Conservation (phyloP, 2,329 filamentous ascomycete species). For the Nemania sp. region DNA sequence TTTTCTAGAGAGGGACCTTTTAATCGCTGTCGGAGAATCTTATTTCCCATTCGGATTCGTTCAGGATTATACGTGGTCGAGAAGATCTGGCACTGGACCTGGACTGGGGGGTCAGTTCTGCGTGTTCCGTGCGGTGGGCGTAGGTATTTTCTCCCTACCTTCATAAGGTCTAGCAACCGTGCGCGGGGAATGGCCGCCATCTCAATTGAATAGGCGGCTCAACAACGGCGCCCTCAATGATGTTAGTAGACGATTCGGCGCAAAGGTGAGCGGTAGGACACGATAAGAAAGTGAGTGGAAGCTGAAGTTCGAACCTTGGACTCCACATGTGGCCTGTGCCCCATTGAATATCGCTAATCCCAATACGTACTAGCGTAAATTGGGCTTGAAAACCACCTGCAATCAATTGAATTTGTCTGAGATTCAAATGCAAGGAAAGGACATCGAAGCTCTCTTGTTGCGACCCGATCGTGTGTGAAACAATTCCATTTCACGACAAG, state of each 20-base stretch:
- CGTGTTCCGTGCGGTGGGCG: not conserved
- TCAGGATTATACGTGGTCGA: constrained; percentile 89
- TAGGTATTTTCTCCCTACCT: constrained; percentile 56
- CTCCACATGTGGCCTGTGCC: constrained; percentile 15
- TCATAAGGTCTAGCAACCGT: constrained; percentile 73
- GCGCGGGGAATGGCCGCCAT: constrained; percentile 67
- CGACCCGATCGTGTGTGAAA: not conserved
- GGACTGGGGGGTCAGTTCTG: constrained; percentile 22
- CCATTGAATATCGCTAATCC: not conserved
- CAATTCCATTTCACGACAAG: not conserved
- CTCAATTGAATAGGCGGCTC: constrained; percentile 36
- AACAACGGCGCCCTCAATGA: constrained; percentile 3
- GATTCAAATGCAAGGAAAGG: not conserved
- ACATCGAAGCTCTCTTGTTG: not conserved
- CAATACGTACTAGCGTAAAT: not conserved
- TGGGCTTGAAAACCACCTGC: not conserved
- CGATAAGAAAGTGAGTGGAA: not conserved
- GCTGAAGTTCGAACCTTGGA: constrained; percentile 14
- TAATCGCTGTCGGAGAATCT: constrained; percentile 85
- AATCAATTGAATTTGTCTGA: not conserved
- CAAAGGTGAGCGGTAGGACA: not conserved
- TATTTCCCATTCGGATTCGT: constrained; percentile 81
- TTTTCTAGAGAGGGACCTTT: constrained; percentile 79
- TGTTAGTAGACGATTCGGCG: constrained; percentile 8
- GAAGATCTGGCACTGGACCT: constrained; percentile 93